Evolutionary conservation across 192 early-diverging fungal species (phyloP), one percentile per base, ranked within the genome.

Genomic region (Coemansia sp.): DNA sequence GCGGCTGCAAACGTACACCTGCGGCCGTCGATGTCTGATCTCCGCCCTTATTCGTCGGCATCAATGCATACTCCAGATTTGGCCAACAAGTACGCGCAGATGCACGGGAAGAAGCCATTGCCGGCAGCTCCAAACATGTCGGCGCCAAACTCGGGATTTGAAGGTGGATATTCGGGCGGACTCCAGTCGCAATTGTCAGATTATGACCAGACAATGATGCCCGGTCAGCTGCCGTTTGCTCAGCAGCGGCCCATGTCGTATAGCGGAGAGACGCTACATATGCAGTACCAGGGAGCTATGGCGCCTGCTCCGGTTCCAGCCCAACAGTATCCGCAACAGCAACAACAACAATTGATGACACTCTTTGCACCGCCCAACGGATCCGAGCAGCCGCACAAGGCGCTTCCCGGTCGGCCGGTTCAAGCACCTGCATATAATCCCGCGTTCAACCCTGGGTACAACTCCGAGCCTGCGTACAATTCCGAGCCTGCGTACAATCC

Each of bases 11-110:
- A 54, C 22, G 31, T 37, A 2, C 60, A 52, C 20, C 34, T 68
- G 62, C 72, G 68, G 19, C 78, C 72, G n/a, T 75, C 78, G n/a
- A 49, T 65, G 38, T 71, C 73, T 17, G 78, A 81, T 36, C 54
- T 81, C 38, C 72, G 78, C n/a, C 78, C 78, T 2, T 75, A 81
- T 47, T 81, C 78, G 12, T 81, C 78, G 8, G 78, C 78, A 4
- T 74, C 78, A 2, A 69, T 75, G 78, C 68, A 81, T 36, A 65
- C 62, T 23, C 62, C 78, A 8, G 78, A 72, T 10, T 53, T 81
- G 53, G 78, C 73, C 17, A 72, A 66, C 52, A 70, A 75, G 48
- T 81, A 81, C 31, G 78, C 78, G 7, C 74, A 74, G 26, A 75
- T 71, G 52, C 78, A 81, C 37, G 78, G 78, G 21, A 81, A 47